Evolutionary conservation across 352 stramenopile genomes (phyloP), one percentile per base, ranked within the genome.

Genomic region (Pythium aristosporum): DNA sequence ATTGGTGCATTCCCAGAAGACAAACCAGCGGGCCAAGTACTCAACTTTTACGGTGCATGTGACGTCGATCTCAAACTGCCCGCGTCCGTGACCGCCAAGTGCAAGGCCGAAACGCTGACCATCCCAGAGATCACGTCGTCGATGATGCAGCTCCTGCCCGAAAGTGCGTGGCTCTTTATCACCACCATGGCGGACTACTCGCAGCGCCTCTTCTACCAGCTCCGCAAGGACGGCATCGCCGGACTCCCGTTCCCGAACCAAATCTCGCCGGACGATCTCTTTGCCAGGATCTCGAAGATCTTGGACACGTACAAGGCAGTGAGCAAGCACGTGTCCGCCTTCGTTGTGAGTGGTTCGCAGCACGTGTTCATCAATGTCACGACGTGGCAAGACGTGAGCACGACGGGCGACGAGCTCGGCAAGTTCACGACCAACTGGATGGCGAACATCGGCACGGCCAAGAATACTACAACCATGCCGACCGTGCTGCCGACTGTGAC

Each of bases 131-230:
- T 87, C 51, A 67, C 76, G 41, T 61, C 61, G n/a, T 63, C 66
- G 20, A 75, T 85, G 70, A 70, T 87, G 55, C 7, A 16, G 37
- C 5, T 10, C 67, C 54, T 13, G 72, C 73, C 76, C 1, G 62
- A 64, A 15, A 75, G 63, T 37, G 53, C 79, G 28, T 91, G 82
- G 82, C 63, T 89, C 3, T 89, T 89, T 61, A 57, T 89, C 10
- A 72, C 79, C 71, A 86, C 74, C 55, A 79, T 80, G 62, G 72
- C 67, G 53, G 82, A 91, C 63, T 9, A 63, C 48, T 82, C 69
- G 23, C 82, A 91, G 65, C 78, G 82, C 16, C 75, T 80, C 58
- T 91, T 87, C 47, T 91, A 91, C 65, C 59, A 87, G 47, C 60
- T 89, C n/a, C 68, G 75, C 36, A 48, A 71, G 21, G 39, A 89